Evolutionary conservation across 1,284 basidiomycete genomes (phyloP), one percentile per base, ranked within the genome.

Genomic region (Phylloporus sp.): DNA sequence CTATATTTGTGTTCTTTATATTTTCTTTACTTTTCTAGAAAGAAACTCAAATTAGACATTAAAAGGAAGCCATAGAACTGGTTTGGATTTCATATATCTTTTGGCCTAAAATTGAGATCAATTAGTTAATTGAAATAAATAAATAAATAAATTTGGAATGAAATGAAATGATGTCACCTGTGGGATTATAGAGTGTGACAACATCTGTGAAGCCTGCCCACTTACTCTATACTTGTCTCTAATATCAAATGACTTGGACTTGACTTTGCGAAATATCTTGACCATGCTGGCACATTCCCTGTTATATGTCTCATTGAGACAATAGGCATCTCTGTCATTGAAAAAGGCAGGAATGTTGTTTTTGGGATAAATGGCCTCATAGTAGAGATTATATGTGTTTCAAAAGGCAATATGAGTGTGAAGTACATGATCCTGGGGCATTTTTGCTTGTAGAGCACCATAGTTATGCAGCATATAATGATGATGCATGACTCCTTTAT

Each of bases 311-410:
- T 15, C 1, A 18, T 26, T 52, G 0, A 69, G 37, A 0, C 20
- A n/a, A 20, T 70, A 70, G 2, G 68, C 69, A 60, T 71, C 55
- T 15, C 49, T 67, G 37, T 71, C 62, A 17, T 34, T 60, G 1
- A 40, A 40, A 47, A 62, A 68, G 11, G 24, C 52, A 0, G 59
- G 54, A 0, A 29, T 10, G 18, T 68, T 68, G 46, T 68, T 32
- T 15, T 60, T 63, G 0, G 61, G 58, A 4, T 32, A 28, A 2
- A 70, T 20, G 0, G 51, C 62, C n/a, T 68, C 44, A 37, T 66
- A 69, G 2, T 50, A 54, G 12, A 68, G 58, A 2, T 67, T 69
- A 52, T 71, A 70, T 0, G 64, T 56, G 5, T 17, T 68, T 15
- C 54, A 3, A 24, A 66, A 71, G 0, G 51, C 26, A 0, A 70